Base-by-base conservation (phyloP, 2,329 filamentous ascomycete species). In the Lachnum nothofagi region DNA sequence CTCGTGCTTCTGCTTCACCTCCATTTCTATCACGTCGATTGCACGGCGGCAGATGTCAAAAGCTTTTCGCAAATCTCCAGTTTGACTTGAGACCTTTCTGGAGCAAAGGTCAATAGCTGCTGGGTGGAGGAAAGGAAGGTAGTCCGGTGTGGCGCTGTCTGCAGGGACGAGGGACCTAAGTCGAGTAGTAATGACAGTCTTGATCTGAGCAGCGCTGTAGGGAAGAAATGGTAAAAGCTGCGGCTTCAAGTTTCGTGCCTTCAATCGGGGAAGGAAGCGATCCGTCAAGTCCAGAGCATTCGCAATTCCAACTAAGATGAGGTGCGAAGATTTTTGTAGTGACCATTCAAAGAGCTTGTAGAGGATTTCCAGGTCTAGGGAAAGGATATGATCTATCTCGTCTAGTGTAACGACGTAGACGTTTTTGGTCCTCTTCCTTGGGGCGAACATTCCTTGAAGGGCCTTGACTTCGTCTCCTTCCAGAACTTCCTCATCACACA, bases 311-410 rank as follows among this genome's bases (percentile, higher is more conserved):
- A 98, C 80, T 16, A 98, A 74, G 29, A 93, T 74, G 4, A 98
- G 81, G 17, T 80, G 82, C 0, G 93, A 96, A 1, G 80, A 79
- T 55, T 83, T 83, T 54, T 88, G 81, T 62, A 98, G 73, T 1
- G 93, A 94, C 91, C 91, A 97, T 65, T 96, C 91, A 59, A 98
- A 96, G n/a, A 98, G 75, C 53, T 83, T 86, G 70, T 97, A 96
- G 12, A 98, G 74, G 46, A 93, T 85, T 59, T 94, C 89, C 50
- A 93, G 73, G 59, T 96, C 91, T 55, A 95, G 75, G 1, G 88
- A 91, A 34, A 98, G 76, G 42, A 98, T 83, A 63, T 95, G 88
- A 63, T 98, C 93, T 52, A 98, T 91, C 70, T 98, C 93, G 63
- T 98, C 93, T 49, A 98, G 74, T 1, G 89, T 86, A 24, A 98